phyloP scores from a whole-genome alignment of 1,139 yeast species.

The Casaregolazyma suthepensis region DNA sequence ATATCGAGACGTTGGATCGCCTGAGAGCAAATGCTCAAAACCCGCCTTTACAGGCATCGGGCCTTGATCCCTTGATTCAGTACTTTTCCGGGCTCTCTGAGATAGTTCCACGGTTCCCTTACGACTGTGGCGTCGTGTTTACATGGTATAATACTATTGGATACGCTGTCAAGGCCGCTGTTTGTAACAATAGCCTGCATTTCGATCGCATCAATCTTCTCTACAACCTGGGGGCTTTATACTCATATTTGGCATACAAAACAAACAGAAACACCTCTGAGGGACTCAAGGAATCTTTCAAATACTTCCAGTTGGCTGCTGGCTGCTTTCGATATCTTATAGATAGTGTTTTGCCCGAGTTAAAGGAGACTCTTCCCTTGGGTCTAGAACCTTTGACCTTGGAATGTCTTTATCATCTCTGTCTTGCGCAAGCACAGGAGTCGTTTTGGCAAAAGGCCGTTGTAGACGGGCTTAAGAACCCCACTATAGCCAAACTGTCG shows the following conservation, averaged over 20 bases:
- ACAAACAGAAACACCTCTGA: conserved; percentile 37
- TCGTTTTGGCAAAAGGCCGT: conserved; percentile 74
- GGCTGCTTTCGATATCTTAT: conserved; percentile 52
- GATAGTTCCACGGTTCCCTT: conserved; percentile 39
- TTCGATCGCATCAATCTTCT: conserved; percentile 59
- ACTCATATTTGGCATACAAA: conserved; percentile 48
- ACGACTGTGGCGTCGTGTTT: conserved; percentile 43
- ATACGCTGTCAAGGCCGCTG: conserved; percentile 42
- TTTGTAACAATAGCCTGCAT: conserved; percentile 40
- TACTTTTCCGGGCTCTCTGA: conserved; percentile 3
- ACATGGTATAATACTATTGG: conserved; percentile 71
- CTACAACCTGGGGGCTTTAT: conserved; percentile 63
- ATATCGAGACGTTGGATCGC: conserved; percentile 41
- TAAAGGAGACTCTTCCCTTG: conserved; percentile 33
- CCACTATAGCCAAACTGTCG: conserved; percentile 59
- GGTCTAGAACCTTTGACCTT: conserved; percentile 44
- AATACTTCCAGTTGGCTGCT: conserved; percentile 59
- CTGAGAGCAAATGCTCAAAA: conserved; percentile 35
- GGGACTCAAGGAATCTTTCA: conserved; percentile 58
- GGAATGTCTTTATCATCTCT: conserved; percentile 41
- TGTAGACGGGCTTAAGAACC: conserved; percentile 49
- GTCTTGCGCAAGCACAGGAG: conserved; percentile 86
- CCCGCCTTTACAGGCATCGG: conserved; percentile 27
- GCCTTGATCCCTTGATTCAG: conserved; percentile 21
- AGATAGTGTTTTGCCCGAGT: conserved; percentile 23